A percentile compares a stretch with the other conserved stretches of the same genome.
Conservation (phyloP, 257 asterid genomes). For the Fraxinus pennsylvanica region DNA sequence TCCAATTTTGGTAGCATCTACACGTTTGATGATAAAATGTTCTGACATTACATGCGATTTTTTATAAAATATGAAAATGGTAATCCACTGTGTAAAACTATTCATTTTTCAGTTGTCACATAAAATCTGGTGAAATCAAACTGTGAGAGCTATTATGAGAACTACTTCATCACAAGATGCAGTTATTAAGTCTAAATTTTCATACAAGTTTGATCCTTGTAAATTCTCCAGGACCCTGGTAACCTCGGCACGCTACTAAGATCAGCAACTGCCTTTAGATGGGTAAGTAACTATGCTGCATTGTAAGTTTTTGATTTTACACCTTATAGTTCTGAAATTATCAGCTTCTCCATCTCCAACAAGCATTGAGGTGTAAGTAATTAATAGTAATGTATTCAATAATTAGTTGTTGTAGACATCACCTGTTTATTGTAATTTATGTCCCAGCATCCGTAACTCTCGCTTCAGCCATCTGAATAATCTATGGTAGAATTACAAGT, state of each 20-base stretch:
- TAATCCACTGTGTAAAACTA: not conserved
- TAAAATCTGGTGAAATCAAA: constrained; percentile 2
- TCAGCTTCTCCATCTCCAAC: not conserved
- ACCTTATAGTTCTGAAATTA: not conserved
- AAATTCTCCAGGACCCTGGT: constrained; percentile 83
- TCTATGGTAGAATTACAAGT: not conserved
- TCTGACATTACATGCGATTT: not conserved
- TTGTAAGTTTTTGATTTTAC: not conserved
- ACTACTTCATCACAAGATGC: constrained; percentile 7
- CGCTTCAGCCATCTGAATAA: not conserved
- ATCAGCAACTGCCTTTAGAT: constrained; percentile 85
- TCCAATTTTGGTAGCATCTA: not conserved
- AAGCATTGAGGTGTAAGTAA: not conserved
- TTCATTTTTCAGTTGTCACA: not conserved
- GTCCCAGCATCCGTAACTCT: not conserved
- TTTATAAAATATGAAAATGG: not conserved
- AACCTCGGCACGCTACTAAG: constrained; percentile 89
- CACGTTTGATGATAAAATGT: not conserved
- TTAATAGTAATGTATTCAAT: not conserved
- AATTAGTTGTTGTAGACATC: not conserved
- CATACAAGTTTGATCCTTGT: not conserved
- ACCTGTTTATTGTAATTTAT: not conserved
- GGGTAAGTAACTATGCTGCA: constrained; percentile 54
- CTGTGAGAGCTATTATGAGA: not conserved
- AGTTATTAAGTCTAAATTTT: not conserved